phyloP scores from a whole-genome alignment of 164 flowering plant genomes.

The Litsea cubeba region DNA sequence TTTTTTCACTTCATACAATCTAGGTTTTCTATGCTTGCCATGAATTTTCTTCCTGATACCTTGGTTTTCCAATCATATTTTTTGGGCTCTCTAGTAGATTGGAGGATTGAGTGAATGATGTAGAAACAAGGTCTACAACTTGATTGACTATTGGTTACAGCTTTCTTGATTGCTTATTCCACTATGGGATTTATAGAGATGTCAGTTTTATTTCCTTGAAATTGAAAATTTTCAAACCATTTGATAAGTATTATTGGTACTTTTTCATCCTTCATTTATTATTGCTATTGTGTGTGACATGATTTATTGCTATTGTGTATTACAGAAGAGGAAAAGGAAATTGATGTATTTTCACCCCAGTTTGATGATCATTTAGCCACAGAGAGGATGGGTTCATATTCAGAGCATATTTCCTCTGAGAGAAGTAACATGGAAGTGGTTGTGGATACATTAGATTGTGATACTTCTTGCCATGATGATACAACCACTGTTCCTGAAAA shows the following conservation, averaged over 20 bases:
- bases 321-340: conserved; percentile 59
- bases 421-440: conserved; percentile 1
- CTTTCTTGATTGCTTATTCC: not conserved
- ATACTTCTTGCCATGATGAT: not conserved
- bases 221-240: not conserved
- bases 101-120: not conserved
- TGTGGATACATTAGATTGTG: conserved; percentile 7
- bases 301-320: conserved; percentile 13
- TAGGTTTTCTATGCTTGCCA: not conserved
- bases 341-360: conserved; percentile 52
- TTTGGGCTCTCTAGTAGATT: not conserved
- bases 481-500: conserved; percentile 1
- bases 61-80: not conserved
- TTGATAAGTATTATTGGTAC: not conserved
- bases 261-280: not conserved
- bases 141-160: not conserved
- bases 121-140: not conserved
- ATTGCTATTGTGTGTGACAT: not conserved
- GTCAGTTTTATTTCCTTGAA: not conserved
- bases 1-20: not conserved
- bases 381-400: conserved; percentile 10
- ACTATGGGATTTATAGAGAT: not conserved
- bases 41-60: not conserved
- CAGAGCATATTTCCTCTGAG: conserved; percentile 7
- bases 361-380: conserved; percentile 22